A percentile compares a stretch with the other conserved stretches of the same genome.
Evolutionary conservation across 176 grass and related monocot species (phyloP).

Genomic region (Oryza meyeriana): DNA sequence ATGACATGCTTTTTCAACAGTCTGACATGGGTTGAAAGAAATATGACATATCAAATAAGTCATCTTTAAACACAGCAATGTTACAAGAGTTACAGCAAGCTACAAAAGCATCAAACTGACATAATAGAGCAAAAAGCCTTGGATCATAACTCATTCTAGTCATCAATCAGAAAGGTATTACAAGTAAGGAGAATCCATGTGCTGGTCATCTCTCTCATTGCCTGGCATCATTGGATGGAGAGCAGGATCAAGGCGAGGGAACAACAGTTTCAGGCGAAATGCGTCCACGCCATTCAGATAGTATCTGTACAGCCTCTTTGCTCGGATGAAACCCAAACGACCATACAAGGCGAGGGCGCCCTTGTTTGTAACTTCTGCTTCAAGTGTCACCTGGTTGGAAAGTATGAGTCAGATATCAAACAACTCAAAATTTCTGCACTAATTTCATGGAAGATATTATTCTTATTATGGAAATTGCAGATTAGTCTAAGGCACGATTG

Average conservation of each 20-base stretch:
- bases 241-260: conserved; percentile 50
- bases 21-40: not conserved
- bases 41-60: not conserved
- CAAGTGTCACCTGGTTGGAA: conserved; percentile 73
- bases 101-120: not conserved
- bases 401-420: not conserved
- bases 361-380: conserved; percentile 96
- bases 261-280: conserved; percentile 85
- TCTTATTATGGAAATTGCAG: not conserved
- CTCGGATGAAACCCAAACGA: conserved; percentile 86
- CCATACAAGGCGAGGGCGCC: conserved; percentile 87
- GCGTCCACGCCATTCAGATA: conserved; percentile 95
- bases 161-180: conserved; percentile 12
- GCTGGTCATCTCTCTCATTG: conserved; percentile 32
- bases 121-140: not conserved
- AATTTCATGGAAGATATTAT: not conserved
- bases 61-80: not conserved
- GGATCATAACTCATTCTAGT: not conserved
- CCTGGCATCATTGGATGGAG: conserved; percentile 24
- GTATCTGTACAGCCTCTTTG: conserved; percentile 91
- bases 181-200: conserved; percentile 53
- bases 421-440: not conserved
- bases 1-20: not conserved
- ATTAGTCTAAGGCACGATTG: not conserved
- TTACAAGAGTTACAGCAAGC: not conserved